Base-by-base conservation (phyloP, 768 basidiomycete species). In the Tephrocybe sp. region DNA sequence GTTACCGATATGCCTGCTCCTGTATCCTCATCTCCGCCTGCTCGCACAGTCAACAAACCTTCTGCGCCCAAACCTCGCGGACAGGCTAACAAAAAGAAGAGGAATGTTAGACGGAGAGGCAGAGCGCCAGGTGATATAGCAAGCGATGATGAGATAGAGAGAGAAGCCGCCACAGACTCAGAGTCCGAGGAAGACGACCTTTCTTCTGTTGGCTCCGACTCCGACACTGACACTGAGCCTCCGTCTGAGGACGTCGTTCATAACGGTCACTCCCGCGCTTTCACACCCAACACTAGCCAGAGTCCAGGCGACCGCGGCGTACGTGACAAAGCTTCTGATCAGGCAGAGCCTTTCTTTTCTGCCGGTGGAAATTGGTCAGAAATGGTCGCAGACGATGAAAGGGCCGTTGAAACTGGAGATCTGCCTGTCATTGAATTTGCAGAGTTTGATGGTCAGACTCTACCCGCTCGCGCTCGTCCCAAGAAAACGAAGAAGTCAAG, bases 381-480 rank as follows among this genome's bases (percentile, higher is more conserved):
- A 63, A 88, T 91, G 83, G 88, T 91, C n/a, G 76, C 85, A 15
- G 85, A 85, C 25, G 51, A 53, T 53, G 86, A 88, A 68, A 77
- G 68, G 38, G 71, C 69, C n/a, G 77, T 84, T 55, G 86, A 84
- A 17, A 73, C 81, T 41, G 80, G 79, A 7, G 80, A 83, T 23
- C 75, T 93, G 7, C 91, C 90, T 30, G 85, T 92, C 59, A 84
- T 93, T 58, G 87, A 91, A 51, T 93, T 93, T 62, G 77, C 82
- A 46, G 86, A 92, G 51, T 75, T 83, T 63, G 75, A 76, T 48
- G 70, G 65, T 24, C 67, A 74, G 20, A 56, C 72, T 30, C 57
- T 68, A 25, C 52, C 63, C 33, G 37, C 58, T 51, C 67, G 58
- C 43, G 50, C 59, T 21, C 64, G 69, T 10, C 57, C 72, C 37